These are phyloP conservation scores for Populus hybrid DNA, from an alignment of 441 rosid species.

Conservation along the genomic window DNA sequence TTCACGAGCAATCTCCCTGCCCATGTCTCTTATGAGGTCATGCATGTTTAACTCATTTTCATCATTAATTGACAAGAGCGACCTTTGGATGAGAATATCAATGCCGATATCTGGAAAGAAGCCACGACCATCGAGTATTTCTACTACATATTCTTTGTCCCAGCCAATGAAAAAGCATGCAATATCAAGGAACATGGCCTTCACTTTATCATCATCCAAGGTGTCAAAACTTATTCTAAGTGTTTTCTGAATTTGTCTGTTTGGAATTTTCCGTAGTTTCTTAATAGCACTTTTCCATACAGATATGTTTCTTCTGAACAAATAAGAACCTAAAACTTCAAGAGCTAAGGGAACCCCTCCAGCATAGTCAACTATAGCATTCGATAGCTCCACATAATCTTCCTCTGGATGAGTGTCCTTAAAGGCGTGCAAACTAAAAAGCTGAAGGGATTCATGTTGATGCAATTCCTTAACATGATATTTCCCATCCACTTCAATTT, in stretches of 20 bases:
- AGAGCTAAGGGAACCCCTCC: slow-evolving; percentile 14
- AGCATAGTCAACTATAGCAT: not conserved
- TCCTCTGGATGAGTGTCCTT: not conserved
- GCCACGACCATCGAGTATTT: slow-evolving; percentile 4
- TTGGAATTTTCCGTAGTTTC: too few relatives aligned
- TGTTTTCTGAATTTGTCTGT: too few relatives aligned
- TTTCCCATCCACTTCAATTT: not conserved
- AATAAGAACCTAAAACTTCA: not conserved
- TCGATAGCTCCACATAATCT: slow-evolving; percentile 1
- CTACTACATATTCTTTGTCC: not conserved
- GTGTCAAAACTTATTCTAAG: slow-evolving; percentile 6
- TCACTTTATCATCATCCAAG: slow-evolving; percentile 2
- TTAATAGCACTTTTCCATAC: too few relatives aligned
- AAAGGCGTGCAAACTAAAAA: slow-evolving; percentile 15
- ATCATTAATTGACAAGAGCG: not conserved
- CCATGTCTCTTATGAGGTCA: slow-evolving; percentile 12
- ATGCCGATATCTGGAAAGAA: slow-evolving; percentile 2
- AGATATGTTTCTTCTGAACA: too few relatives aligned
- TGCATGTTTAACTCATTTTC: not conserved
- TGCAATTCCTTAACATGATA: slow-evolving; percentile 2
- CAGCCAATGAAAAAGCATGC: not conserved
- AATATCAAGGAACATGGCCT: slow-evolving; percentile 9
- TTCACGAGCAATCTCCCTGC: slow-evolving; percentile 6
- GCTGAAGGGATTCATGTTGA: slow-evolving; percentile 1
- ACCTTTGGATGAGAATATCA: not conserved